Evolutionary conservation across 2,329 filamentous ascomycete species (phyloP), one percentile per base, ranked within the genome.

Genomic region (Coniochaeta sp.): DNA sequence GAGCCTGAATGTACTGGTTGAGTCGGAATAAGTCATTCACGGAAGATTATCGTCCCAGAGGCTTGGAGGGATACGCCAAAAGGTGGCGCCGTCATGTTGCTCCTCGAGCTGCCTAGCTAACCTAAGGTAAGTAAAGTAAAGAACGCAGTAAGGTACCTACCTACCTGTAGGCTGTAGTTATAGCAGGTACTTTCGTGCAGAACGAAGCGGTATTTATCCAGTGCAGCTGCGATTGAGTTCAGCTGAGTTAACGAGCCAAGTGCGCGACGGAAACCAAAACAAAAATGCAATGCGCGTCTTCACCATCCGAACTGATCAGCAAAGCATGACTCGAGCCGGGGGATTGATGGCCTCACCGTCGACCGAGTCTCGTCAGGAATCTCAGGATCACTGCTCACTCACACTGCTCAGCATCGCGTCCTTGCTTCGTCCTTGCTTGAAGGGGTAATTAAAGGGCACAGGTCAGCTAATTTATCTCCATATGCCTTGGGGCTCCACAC

Each of bases 401-500:
- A 8, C 36, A 38, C 36, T 44, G 40, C 40, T 47, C 42, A 47
- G 2, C 22, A 24, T 47, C 14, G 47, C 3, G 47, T 26, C 47
- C 47, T 28, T 52, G 47, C 47, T 52, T 52, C 3, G 47, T 26
- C 47, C 47, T 28, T 52, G 47, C 47, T 52, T 52, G 47, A 52
- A 52, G 47, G 9, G 47, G 47, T 52, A 52, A 52, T 52, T 52
- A 52, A 52, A 52, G 47, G 24, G 47, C 47, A 52, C 47, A 52
- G 47, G 47, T 52, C 47, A 52, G 47, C 47, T 52, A 52, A 52
- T 52, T 52, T 52, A 52, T 52, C 47, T n/a, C 24, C 24, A 17
- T 30, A 52, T 52, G 47, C 47, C 22, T 34, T 40, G 4, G 3
- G 24, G 22, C 47, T 52, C 47, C 47, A 52, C 47, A 52, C 47